Evolutionary conservation across 1,284 basidiomycete genomes (phyloP).

Genomic region (Mycosarcoma maydis): DNA sequence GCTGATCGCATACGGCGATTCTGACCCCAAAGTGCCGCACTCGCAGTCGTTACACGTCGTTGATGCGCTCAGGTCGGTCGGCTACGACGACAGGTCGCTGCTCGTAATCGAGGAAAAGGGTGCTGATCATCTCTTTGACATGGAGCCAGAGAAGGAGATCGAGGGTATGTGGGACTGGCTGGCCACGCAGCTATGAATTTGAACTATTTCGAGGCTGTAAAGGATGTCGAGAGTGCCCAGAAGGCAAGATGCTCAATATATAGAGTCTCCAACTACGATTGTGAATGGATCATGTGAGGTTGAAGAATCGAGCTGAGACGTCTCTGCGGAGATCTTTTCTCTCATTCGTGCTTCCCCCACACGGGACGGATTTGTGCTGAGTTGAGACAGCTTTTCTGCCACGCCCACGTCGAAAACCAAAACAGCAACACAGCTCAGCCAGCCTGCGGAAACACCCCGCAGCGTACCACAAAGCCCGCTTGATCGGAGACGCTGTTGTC

Average conservation of each 20-base stretch:
- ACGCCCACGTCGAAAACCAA: neutral
- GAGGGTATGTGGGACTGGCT: conserved; percentile 40
- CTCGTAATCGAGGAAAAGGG: conserved; percentile 25
- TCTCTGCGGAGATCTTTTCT: conserved; percentile 3
- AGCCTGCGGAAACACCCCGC: too few species aligned
- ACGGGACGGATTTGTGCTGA: too few species aligned
- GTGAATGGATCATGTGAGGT: too few species aligned
- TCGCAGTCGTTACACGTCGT: conserved; percentile 46
- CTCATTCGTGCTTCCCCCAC: too few species aligned
- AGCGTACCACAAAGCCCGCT: too few species aligned
- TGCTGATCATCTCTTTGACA: conserved; percentile 46
- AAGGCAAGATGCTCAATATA: too few species aligned
- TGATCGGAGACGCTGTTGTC: too few species aligned
- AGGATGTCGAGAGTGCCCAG: too few species aligned
- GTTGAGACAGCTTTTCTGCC: neutral
- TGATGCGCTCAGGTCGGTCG: conserved; percentile 33
- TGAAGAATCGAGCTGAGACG: neutral
- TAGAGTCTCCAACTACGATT: too few species aligned
- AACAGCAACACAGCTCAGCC: neutral
- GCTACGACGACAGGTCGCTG: conserved; percentile 22
- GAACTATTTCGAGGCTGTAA: neutral
- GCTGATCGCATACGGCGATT: conserved; percentile 47
- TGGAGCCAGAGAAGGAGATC: conserved; percentile 37
- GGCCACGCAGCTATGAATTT: conserved; percentile 7
- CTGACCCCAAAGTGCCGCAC: conserved; percentile 44